These are phyloP conservation scores for Nepenthes alata DNA, from an alignment of 179 eudicot genomes.

Conservation along the genomic window DNA sequence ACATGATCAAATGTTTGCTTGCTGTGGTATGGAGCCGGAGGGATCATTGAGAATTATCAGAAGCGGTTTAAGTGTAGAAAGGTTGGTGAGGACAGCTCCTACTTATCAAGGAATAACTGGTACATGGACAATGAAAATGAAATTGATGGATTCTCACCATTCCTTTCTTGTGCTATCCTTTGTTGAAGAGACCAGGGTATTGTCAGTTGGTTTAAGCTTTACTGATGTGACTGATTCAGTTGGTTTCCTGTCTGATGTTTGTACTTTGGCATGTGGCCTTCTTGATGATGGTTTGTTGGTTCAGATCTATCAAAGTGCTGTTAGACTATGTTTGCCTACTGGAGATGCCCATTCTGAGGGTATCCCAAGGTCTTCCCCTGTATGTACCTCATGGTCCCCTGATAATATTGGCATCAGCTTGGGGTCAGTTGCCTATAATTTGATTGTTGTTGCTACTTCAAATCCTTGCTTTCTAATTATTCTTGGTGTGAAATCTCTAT, in stretches of 20 bases:
- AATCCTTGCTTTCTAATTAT: conserved; percentile 69
- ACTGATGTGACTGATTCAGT: conserved; percentile 86
- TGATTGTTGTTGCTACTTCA: conserved; percentile 75
- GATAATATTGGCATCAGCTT: conserved; percentile 55
- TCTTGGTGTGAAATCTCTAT: conserved; percentile 52
- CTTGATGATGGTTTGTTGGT: conserved; percentile 61
- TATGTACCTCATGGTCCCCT: conserved; percentile 69
- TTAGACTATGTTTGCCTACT: conserved; percentile 69
- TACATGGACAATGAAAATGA: conserved; percentile 77
- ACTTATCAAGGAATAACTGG: conserved; percentile 88
- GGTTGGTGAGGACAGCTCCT: conserved; percentile 79
- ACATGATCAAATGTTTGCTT: conserved; percentile 95
- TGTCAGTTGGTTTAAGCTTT: conserved; percentile 92
- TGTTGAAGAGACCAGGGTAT: conserved; percentile 94
- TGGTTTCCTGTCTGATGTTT: conserved; percentile 80
- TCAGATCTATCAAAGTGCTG: conserved; percentile 71
- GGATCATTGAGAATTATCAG: conserved; percentile 85
- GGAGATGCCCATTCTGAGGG: conserved; percentile 49
- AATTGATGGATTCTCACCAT: conserved; percentile 45
- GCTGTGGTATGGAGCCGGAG: conserved; percentile 93
- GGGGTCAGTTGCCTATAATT: conserved; percentile 67
- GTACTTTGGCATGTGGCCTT: conserved; percentile 91
- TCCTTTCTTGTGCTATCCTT: conserved; percentile 87
- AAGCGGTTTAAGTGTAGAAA: conserved; percentile 83
- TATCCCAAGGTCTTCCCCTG: conserved; percentile 42